phyloP scores from a whole-genome alignment of 106 monocot species.

The Xerophyta viscosa region DNA sequence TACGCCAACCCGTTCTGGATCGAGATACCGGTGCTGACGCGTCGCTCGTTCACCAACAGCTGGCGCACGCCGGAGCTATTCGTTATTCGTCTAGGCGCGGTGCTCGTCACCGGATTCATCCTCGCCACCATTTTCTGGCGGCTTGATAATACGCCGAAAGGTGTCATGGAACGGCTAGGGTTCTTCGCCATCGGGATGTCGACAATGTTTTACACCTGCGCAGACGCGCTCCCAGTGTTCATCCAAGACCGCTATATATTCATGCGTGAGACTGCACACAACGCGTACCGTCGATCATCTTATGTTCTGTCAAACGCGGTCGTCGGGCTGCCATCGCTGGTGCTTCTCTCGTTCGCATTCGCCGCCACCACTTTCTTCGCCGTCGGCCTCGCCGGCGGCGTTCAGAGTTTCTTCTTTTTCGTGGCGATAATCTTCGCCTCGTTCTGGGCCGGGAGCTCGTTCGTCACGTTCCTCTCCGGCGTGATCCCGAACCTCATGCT shows the following conservation, averaged over 20 bases:
- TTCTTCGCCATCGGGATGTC: slow-evolving; percentile 97
- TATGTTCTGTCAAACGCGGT: slow-evolving; percentile 85
- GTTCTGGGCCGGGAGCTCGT: slow-evolving; percentile 87
- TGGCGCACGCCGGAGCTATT: slow-evolving; percentile 59
- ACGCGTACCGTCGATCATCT: slow-evolving; percentile 94
- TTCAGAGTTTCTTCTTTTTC: slow-evolving; percentile 65
- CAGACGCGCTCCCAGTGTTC: slow-evolving; percentile 91
- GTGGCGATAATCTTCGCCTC: slow-evolving; percentile 68
- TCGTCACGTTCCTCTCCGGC: slow-evolving; percentile 94
- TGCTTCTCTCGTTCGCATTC: slow-evolving; percentile 65
- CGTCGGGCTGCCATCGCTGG: slow-evolving; percentile 60
- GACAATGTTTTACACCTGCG: slow-evolving; percentile 90
- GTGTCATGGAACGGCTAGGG: slow-evolving; percentile 77
- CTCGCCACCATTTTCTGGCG: slow-evolving; percentile 93
- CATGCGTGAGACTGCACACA: slow-evolving; percentile 92
- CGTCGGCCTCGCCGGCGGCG: slow-evolving; percentile 73
- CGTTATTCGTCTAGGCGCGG: slow-evolving; percentile 58
- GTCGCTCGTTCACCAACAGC: slow-evolving; percentile 37
- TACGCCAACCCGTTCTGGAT: slow-evolving; percentile 84
- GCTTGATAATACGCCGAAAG: slow-evolving; percentile 79
- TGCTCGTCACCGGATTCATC: slow-evolving; percentile 76
- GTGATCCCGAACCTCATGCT: slow-evolving; percentile 69
- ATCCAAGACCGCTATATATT: slow-evolving; percentile 88
- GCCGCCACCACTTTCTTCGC: slow-evolving; percentile 81
- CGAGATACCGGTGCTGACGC: slow-evolving; percentile 41